These are phyloP conservation scores for Pichia paraexigua DNA, from an alignment of 805 yeast species.

Conservation along the genomic window DNA sequence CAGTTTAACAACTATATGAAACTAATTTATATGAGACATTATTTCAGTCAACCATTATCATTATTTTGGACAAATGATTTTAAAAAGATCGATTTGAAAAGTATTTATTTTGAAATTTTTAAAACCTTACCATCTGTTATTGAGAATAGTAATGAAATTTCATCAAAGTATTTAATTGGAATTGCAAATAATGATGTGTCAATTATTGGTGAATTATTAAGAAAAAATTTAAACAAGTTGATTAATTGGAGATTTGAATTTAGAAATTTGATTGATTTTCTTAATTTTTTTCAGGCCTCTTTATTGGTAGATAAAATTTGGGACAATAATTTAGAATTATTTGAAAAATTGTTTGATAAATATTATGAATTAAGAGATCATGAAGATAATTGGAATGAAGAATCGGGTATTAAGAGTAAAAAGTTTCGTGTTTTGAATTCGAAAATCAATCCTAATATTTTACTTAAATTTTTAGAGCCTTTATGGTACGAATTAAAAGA, in stretches of 20 bases:
- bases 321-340: constrained; percentile 24
- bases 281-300: constrained; percentile 22
- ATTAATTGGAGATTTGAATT: constrained; percentile 26
- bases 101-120: constrained; percentile 22
- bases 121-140: constrained; percentile 24
- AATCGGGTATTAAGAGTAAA: neutral
- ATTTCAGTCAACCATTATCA: constrained; percentile 27
- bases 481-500: constrained; percentile 15
- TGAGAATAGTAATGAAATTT: constrained; percentile 11
- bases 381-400: neutral
- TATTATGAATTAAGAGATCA: constrained; percentile 12
- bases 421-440: neutral
- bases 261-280: constrained; percentile 22
- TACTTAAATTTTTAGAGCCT: constrained; percentile 18
- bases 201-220: constrained; percentile 16
- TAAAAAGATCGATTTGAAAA: constrained; percentile 16
- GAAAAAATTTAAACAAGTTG: constrained; percentile 21
- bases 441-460: neutral
- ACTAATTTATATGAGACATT: constrained; percentile 28
- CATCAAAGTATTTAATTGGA: constrained; percentile 17
- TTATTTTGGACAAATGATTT: constrained; percentile 28
- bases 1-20: constrained; percentile 27
- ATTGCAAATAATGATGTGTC: constrained; percentile 16
- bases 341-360: constrained; percentile 19
- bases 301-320: constrained; percentile 21